Base-by-base conservation (phyloP, 306 rosid species). In the Pterocarpus macrocarpus region DNA sequence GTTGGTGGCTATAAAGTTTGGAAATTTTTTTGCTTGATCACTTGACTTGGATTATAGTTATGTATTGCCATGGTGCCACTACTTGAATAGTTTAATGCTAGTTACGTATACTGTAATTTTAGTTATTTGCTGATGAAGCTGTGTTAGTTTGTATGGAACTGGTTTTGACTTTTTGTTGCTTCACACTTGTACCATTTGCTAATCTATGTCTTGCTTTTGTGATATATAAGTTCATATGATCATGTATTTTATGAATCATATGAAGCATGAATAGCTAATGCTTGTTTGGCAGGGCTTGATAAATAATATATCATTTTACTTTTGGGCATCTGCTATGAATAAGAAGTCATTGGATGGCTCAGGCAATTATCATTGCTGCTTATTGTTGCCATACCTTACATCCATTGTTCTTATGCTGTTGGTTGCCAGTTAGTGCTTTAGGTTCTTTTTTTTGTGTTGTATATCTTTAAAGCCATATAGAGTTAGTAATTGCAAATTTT, bases 181-280 rank as follows among this genome's bases (percentile, higher is more conserved):
- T 52, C 65, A 30, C 13, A 53, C 39, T 47, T 80, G 9, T 17
- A 63, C 53, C 57, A 4, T 47, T 8, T 50, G 49, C 35, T 32
- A 53, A 39, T 81, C n/a, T 64, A 15, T 82, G 49, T 45, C 71
- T 32, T 75, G 66, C 34, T n/a, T 56, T 36, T 53, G 22, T 62
- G 22, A 33, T 43, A 9, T 66, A 33, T 55, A 33, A 39, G 63
- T 16, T 53, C 75, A 43, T 32, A 3, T 50, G 30, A 22, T 35
- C 33, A 35, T 67, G 15, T 56, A 52, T 30, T 32, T n/a, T 35
- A 7, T 64, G 22, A 45, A 43, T 62, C 44, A 39, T 17, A 28
- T 11, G n/a, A 14, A 66, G 1, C 64, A 77, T 35, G 5, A 22
- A 53, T 38, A 13, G 57, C 8, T 52, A 28, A 38, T 38, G 13